These are phyloP conservation scores for Phyllosticta citribraziliensis DNA, from an alignment of 2,329 filamentous ascomycete genomes.

Conservation along the genomic window DNA sequence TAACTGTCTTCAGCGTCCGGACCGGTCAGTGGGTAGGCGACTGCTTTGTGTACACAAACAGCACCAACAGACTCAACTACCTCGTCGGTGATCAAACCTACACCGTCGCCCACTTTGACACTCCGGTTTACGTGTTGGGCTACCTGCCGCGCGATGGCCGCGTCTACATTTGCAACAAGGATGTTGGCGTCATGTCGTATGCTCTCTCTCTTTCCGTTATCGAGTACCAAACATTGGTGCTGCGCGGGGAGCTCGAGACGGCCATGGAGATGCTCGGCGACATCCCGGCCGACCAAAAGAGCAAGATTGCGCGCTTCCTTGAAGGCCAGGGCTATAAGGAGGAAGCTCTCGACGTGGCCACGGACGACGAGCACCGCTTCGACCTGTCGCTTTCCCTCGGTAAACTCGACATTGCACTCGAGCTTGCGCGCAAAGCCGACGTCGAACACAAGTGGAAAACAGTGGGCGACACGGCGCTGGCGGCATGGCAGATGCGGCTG, in stretches of 20 bases:
- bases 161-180: conserved; percentile 92
- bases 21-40: conserved; percentile 98
- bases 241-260: conserved; percentile 86
- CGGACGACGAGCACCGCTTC: conserved; percentile 92
- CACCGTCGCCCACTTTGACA: conserved; percentile 94
- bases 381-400: conserved; percentile 78
- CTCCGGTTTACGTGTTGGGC: conserved; percentile 86
- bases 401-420: conserved; percentile 74
- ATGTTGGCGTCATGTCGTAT: conserved; percentile 85
- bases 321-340: conserved; percentile 97
- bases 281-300: conserved; percentile 86
- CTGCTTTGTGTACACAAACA: conserved; percentile 98
- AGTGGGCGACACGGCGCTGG: conserved; percentile 82
- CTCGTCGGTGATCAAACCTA: conserved; percentile 96
- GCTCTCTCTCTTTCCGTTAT: conserved; percentile 83
- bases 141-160: conserved; percentile 94
- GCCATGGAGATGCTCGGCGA: conserved; percentile 75
- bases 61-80: conserved; percentile 93
- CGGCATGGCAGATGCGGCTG: conserved; percentile 75
- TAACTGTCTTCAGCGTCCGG: conserved; percentile 51
- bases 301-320: conserved; percentile 95
- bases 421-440: conserved; percentile 72
- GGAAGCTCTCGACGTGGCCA: conserved; percentile 85
- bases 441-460: conserved; percentile 98
- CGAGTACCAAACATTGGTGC: conserved; percentile 92